Base-by-base conservation (phyloP, 2,329 filamentous ascomycete species). In the Beauveria brongniartii region DNA sequence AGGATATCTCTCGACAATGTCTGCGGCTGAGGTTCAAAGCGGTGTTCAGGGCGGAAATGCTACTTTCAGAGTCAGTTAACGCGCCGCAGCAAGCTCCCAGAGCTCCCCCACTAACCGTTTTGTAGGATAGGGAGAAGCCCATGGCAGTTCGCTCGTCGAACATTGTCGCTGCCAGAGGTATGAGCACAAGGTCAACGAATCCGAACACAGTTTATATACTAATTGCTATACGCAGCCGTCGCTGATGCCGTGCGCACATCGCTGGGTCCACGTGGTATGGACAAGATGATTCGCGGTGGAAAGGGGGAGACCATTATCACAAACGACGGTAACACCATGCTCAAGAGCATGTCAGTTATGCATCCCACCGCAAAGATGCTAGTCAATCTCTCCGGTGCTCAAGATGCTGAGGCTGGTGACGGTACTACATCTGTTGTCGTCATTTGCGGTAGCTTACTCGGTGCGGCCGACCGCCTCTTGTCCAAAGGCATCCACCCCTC, bases 311-410 rank as follows among this genome's bases (percentile, higher is more conserved):
- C 92, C 62, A 94, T 97, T 75, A 99, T 99, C 79, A 99, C 94
- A 72, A 99, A 99, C 81, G 94, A 99, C 78, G 94, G 94, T 75
- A 96, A 95, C 80, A 99, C 94, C 62, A 99, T 99, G 93, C 80
- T 99, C 72, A 96, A 90, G 80, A 93, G 93, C 81, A 97, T 99
- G 94, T 90, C 91, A 66, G 94, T 99, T 67, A 92, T 99, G 89
- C 94, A 99, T 74, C 94, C 94, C n/a, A 96, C 95, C 54, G 94
- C 94, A 56, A 97, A 96, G 80, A 99, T 99, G 94, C 83, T 99
- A 67, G 94, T 99, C 71, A 92, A 99, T 75, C 84, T 99, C 64
- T 95, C 93, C 70, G 91, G 94, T 67, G 94, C 94, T 66, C 94
- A 99, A 76, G 94, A 99, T 80, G 92, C 99, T 64, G 94, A 99